Conservation (phyloP, 1,284 basidiomycete species). For the Apiotrichum brassicae region DNA sequence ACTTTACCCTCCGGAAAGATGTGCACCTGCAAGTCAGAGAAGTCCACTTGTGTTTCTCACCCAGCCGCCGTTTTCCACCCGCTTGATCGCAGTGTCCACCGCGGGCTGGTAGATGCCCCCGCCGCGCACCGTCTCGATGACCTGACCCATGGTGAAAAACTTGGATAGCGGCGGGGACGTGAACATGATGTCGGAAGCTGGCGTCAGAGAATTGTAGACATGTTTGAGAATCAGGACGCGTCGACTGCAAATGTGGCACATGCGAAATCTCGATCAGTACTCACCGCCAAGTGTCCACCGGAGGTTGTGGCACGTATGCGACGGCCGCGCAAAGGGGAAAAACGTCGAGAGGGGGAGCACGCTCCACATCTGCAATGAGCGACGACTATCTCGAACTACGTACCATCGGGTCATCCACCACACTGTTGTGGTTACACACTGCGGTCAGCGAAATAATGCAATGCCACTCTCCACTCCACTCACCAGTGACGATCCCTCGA, state of each 20-base stretch:
- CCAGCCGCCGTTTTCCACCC: slow-evolving; percentile 77
- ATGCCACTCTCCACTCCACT: slow-evolving; percentile 16
- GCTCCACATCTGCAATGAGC: slow-evolving; percentile 71
- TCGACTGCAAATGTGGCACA: too few species aligned
- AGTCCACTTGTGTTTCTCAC: too few species aligned
- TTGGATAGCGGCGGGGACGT: slow-evolving; percentile 75
- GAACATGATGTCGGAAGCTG: slow-evolving; percentile 92
- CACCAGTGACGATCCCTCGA: slow-evolving; percentile 72
- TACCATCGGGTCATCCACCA: slow-evolving; percentile 49
- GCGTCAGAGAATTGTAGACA: too few species aligned
- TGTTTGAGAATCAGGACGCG: too few species aligned
- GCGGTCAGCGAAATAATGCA: too few species aligned
- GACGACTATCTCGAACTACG: neutral
- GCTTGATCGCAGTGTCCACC: slow-evolving; percentile 70
- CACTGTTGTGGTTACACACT: slow-evolving; percentile 65
- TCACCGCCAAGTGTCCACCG: slow-evolving; percentile 45
- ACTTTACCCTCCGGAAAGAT: slow-evolving; percentile 91
- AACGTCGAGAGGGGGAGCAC: slow-evolving; percentile 63
- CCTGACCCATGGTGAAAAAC: slow-evolving; percentile 87
- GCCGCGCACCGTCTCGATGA: slow-evolving; percentile 86
- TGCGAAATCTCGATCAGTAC: slow-evolving; percentile 1
- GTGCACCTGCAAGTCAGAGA: slow-evolving; percentile 84
- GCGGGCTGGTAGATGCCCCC: slow-evolving; percentile 84
- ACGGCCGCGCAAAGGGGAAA: slow-evolving; percentile 45
- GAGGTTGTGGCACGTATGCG: slow-evolving; percentile 33